Evolutionary conservation across 2,329 filamentous ascomycete species (phyloP).

Genomic region (Xylaria sp.): DNA sequence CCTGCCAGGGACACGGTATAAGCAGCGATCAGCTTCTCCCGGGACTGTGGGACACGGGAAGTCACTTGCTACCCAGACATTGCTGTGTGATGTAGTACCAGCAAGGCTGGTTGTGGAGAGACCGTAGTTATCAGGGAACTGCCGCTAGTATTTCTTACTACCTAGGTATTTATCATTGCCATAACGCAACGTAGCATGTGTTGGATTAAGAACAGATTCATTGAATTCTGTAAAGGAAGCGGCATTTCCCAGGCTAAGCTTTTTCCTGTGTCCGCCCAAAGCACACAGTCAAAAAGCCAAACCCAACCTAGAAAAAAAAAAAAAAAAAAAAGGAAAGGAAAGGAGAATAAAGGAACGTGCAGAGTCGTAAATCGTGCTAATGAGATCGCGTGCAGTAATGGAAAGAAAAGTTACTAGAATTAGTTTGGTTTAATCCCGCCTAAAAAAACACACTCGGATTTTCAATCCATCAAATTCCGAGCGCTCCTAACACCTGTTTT

Average conservation of each 20-base stretch:
- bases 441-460: neutral
- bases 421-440: neutral
- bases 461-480: neutral
- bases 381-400: neutral
- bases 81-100: constrained; percentile 19
- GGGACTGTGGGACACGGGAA: constrained; percentile 1
- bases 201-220: neutral
- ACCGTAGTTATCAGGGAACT: neutral
- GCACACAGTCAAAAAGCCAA: too few species aligned
- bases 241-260: neutral
- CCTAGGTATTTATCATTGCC: neutral
- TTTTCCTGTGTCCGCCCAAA: neutral
- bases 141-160: neutral
- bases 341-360: neutral
- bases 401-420: neutral
- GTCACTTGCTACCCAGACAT: constrained; percentile 2
- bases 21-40: neutral
- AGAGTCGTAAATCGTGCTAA: neutral
- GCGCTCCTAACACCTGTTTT: too few species aligned
- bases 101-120: constrained; percentile 30
- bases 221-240: neutral
- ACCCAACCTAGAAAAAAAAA: neutral
- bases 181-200: neutral
- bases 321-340: neutral
- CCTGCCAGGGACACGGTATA: neutral